Percentiles rank a stretch among this genome's conserved stretches.
Evolutionary conservation across 305 asterid species (phyloP).

Genomic region (Euphrasia arctica): DNA sequence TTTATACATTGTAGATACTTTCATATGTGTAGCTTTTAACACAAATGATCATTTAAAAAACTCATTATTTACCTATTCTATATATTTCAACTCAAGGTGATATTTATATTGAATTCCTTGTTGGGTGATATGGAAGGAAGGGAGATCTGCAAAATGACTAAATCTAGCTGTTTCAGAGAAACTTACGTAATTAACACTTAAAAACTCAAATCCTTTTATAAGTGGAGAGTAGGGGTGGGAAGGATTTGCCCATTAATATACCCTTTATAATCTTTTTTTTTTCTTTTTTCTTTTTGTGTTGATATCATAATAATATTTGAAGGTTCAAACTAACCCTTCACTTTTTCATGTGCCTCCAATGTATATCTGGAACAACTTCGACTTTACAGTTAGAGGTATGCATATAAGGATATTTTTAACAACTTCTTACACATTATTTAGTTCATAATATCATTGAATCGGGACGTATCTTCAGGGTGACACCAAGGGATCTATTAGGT

Average conservation of each 20-base stretch:
- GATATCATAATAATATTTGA: background rate
- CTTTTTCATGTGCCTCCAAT: background rate
- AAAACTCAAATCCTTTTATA: background rate
- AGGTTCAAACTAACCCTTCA: slow-evolving; percentile 15
- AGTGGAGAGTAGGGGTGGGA: too few relatives aligned
- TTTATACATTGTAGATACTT: background rate
- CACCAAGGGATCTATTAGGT: slow-evolving; percentile 36
- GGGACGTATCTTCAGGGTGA: slow-evolving; percentile 34
- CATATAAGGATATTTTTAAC: background rate
- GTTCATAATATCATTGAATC: slow-evolving; percentile 12
- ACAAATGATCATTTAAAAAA: background rate
- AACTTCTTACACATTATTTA: background rate
- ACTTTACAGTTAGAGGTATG: slow-evolving; percentile 41
- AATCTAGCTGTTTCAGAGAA: background rate
- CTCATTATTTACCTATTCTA: too few relatives aligned
- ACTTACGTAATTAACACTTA: background rate
- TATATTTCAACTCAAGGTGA: too few relatives aligned
- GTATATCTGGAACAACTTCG: slow-evolving; percentile 19
- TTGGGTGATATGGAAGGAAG: background rate
- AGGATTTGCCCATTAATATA: background rate
- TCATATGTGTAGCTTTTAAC: background rate
- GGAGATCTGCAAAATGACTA: background rate
- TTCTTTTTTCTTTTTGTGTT: background rate
- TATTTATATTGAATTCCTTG: background rate
- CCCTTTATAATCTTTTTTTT: background rate